A percentile compares a stretch with the other conserved stretches of the same genome.
phyloP scores from a whole-genome alignment of 176 grass and related monocot genomes.

The Aegilops longissima region DNA sequence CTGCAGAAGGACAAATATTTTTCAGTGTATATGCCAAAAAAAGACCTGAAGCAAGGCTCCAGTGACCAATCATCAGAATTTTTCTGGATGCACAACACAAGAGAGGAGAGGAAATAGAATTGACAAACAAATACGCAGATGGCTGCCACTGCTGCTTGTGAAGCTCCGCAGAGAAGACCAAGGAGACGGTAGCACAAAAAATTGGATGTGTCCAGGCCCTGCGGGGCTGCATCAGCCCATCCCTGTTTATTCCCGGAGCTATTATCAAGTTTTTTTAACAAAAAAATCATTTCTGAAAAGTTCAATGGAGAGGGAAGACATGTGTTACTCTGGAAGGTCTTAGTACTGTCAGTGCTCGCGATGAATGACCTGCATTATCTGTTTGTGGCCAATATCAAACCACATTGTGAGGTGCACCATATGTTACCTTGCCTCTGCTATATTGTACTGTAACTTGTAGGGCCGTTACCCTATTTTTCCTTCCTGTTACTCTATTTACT shows the following conservation, averaged over 20 bases:
- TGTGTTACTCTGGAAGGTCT: slow-evolving; percentile 78
- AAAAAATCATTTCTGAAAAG: slow-evolving; percentile 88
- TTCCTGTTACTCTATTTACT: too few species aligned
- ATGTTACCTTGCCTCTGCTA: too few species aligned
- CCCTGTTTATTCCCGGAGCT: not conserved
- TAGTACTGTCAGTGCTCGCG: slow-evolving; percentile 55
- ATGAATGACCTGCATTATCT: slow-evolving; percentile 73
- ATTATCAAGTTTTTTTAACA: slow-evolving; percentile 14
- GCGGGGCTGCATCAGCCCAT: too few species aligned
- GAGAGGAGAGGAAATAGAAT: not conserved
- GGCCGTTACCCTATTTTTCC: not conserved
- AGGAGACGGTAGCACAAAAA: not conserved
- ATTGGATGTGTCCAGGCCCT: not conserved
- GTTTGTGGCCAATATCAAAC: not conserved
- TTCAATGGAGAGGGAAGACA: slow-evolving; percentile 65
- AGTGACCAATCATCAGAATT: not conserved
- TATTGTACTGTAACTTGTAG: not conserved
- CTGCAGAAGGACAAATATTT: too few species aligned
- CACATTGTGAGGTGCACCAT: too few species aligned
- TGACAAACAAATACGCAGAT: not conserved
- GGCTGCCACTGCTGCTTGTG: not conserved
- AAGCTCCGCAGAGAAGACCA: not conserved
- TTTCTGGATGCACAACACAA: not conserved
- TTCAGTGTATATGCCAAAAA: too few species aligned
- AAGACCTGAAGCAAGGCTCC: too few species aligned